A percentile compares a stretch with the other conserved stretches of the same genome.
These are phyloP conservation scores for Papiliotrema fonsecae DNA, from an alignment of 1,284 basidiomycete species.

Conservation along the genomic window DNA sequence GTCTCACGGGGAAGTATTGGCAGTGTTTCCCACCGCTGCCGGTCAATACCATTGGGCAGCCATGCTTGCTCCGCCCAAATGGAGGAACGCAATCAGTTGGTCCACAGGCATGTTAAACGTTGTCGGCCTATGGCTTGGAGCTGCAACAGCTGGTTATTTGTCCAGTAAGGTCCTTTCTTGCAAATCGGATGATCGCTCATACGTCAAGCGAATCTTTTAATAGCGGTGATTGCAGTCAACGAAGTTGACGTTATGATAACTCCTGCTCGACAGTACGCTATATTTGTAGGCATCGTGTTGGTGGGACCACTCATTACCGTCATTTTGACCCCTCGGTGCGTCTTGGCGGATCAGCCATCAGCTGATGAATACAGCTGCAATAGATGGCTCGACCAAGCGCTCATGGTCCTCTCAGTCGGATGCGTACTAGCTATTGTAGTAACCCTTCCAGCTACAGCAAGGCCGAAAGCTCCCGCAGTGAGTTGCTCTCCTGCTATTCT, in stretches of 20 bases:
- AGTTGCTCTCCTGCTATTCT: neutral
- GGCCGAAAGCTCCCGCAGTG: neutral
- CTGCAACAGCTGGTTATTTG: conserved; percentile 12
- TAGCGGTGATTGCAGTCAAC: neutral
- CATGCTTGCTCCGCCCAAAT: conserved; percentile 20
- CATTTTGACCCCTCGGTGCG: neutral
- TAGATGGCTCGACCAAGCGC: neutral
- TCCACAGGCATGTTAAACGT: conserved; percentile 16
- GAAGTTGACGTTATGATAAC: neutral
- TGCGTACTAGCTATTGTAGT: neutral
- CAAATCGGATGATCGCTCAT: neutral
- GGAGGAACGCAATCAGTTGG: conserved; percentile 8
- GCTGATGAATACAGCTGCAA: too few species aligned
- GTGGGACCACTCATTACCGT: neutral
- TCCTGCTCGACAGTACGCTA: neutral
- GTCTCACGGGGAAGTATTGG: conserved; percentile 38
- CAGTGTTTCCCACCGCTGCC: conserved; percentile 31
- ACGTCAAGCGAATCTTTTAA: neutral
- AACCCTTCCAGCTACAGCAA: neutral
- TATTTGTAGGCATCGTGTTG: neutral
- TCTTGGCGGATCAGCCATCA: too few species aligned
- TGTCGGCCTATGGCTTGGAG: conserved; percentile 12
- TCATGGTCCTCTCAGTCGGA: neutral
- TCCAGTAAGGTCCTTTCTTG: conserved; percentile 7
- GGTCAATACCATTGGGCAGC: conserved; percentile 43